These are phyloP conservation scores for Pleurotus ostreatus DNA, from an alignment of 768 basidiomycete genomes.

Conservation along the genomic window DNA sequence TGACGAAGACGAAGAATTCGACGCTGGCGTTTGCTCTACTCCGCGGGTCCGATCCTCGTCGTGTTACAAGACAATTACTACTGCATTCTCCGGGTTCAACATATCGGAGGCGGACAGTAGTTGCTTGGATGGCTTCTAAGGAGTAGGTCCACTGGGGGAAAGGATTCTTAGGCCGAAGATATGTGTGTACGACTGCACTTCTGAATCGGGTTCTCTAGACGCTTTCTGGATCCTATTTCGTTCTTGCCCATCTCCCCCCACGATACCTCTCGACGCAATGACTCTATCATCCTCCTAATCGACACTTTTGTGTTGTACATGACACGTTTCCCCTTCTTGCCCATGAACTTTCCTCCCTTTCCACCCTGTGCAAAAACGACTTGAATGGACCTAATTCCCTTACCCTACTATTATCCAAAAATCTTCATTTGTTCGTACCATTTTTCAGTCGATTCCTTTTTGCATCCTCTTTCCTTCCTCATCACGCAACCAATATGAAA, in stretches of 20 bases:
- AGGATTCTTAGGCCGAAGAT: no score
- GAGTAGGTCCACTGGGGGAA: no score
- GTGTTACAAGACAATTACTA: neutral
- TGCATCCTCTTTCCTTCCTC: neutral
- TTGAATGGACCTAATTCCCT: neutral
- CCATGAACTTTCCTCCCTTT: neutral
- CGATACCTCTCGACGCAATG: neutral
- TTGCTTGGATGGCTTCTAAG: slow-evolving; percentile 10
- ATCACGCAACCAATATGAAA: neutral
- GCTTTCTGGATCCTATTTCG: no score
- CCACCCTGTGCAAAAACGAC: neutral
- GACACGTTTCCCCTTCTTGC: neutral
- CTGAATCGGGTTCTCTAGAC: no score
- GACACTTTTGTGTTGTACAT: neutral
- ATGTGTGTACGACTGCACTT: no score
- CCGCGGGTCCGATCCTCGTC: neutral
- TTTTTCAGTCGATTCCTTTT: neutral
- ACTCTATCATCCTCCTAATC: neutral
- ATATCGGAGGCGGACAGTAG: slow-evolving; percentile 3
- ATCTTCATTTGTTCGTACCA: neutral
- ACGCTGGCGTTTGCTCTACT: neutral
- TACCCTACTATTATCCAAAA: neutral
- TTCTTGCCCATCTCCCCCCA: neutral
- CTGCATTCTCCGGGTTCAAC: slow-evolving; percentile 4
- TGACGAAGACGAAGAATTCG: neutral